These are phyloP conservation scores for Cystobasidium pallidum DNA, from an alignment of 1,284 basidiomycete genomes.

Conservation along the genomic window DNA sequence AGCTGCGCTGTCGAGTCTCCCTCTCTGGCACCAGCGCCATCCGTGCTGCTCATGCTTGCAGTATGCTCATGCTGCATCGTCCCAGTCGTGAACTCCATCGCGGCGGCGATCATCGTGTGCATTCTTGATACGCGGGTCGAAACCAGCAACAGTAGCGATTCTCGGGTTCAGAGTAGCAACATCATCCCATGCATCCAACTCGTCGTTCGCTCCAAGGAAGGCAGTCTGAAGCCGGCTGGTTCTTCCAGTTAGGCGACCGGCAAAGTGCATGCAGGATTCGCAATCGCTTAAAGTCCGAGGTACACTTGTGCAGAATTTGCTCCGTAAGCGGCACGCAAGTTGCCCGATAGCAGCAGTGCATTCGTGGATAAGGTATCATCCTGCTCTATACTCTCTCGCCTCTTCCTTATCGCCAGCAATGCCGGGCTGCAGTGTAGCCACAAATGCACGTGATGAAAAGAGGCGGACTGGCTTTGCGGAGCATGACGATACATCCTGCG, in stretches of 20 bases:
- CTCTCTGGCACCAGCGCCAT: background rate
- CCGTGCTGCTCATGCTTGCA: slow-evolving; percentile 2
- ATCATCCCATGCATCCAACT: background rate
- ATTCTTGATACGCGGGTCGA: background rate
- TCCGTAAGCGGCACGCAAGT: too few relatives aligned
- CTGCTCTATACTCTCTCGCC: too few relatives aligned
- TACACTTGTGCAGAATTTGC: too few relatives aligned
- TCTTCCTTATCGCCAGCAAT: background rate
- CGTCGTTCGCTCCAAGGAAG: background rate
- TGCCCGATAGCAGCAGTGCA: too few relatives aligned
- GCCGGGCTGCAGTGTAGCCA: background rate
- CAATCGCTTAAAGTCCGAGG: background rate
- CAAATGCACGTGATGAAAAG: slow-evolving; percentile 14
- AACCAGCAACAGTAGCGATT: background rate
- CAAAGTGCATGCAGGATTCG: slow-evolving; percentile 10
- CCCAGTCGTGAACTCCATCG: background rate
- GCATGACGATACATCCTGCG: too few relatives aligned
- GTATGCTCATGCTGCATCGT: slow-evolving; percentile 5
- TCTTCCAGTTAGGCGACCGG: too few relatives aligned
- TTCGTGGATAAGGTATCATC: too few relatives aligned
- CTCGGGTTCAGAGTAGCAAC: background rate
- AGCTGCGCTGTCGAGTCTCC: background rate
- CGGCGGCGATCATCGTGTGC: slow-evolving; percentile 12
- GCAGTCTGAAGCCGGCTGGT: background rate
- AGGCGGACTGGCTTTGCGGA: too few relatives aligned